Percentiles rank a stretch among this genome's conserved stretches.
Evolutionary conservation across 1,139 yeast genomes (phyloP).

Genomic region (Hyphopichia buzzinii): DNA sequence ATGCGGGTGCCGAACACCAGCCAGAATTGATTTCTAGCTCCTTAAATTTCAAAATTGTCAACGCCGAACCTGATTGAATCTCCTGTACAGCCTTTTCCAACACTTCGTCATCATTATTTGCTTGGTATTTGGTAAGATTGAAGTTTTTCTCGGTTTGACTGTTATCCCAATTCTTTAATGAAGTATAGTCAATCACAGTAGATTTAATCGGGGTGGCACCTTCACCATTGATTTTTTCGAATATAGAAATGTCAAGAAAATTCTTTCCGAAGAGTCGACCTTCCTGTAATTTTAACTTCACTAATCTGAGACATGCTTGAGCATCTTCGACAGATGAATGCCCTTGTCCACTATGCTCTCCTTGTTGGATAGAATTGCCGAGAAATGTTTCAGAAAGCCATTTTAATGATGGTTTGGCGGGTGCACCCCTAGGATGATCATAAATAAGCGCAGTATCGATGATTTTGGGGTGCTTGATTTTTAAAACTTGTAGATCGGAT

Average conservation of each 20-base stretch:
- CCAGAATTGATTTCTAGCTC: conserved; percentile 52
- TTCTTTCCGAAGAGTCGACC: conserved; percentile 67
- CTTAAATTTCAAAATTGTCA: conserved; percentile 54
- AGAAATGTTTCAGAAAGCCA: conserved; percentile 61
- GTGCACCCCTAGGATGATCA: conserved; percentile 78
- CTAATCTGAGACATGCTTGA: conserved; percentile 71
- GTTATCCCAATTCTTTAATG: conserved; percentile 7
- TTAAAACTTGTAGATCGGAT: conserved; percentile 61
- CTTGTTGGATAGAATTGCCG: conserved; percentile 57
- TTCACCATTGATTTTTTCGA: conserved; percentile 21
- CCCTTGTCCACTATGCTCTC: conserved; percentile 52
- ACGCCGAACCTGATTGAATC: conserved; percentile 33
- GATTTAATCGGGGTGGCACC: conserved; percentile 32
- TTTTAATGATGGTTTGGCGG: conserved; percentile 72
- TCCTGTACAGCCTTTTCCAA: conserved; percentile 38
- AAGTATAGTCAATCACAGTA: conserved; percentile 37
- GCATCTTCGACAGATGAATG: conserved; percentile 92
- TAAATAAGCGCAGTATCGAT: conserved; percentile 66
- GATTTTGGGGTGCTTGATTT: conserved; percentile 58
- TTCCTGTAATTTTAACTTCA: conserved; percentile 62
- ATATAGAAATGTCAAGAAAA: conserved; percentile 32
- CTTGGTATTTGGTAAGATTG: conserved; percentile 16
- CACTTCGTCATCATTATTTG: conserved; percentile 59
- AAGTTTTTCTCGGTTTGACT: conserved; percentile 16
- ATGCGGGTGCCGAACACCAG: conserved; percentile 18